Evolutionary conservation across 441 rosid species (phyloP), one percentile per base, ranked within the genome.

Genomic region (Breynia disticha): DNA sequence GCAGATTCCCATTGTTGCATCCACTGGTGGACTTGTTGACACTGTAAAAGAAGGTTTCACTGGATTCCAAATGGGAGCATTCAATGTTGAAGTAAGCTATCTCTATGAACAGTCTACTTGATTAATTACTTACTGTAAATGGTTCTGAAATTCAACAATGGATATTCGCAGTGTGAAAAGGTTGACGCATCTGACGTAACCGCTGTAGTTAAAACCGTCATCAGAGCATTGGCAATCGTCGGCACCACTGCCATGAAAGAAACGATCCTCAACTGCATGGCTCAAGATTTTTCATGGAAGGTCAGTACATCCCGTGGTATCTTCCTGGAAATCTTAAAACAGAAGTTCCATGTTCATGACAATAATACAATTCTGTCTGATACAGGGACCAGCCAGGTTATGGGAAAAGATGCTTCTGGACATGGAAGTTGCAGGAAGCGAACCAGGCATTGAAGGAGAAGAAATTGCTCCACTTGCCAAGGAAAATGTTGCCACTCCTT

Each of bases 1-100:
- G 47, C 66, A 84, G 88, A 80, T 87, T n/a, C 96, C 95, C 5
- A 76, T 87, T 4, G 93, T 85, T 54, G 79, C 96, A 59, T 91
- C 96, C 15, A 91, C 98, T 19, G 98, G 98, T 48, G 98, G 98
- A 16, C 96, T 91, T 15, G 88, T 87, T 46, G 87, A 91, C 76
- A 87, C 96, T 22, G 84, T 91, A 47, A 74, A 80, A 62, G 95
- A 87, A 80, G 96, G 94, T 14, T 74, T 56, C 67, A 83, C 98
- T 11, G 98, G 98, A 60, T 79, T 91, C 80, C 96, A 91, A 24
- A 85, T 87, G 81, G 95, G 90, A 59, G 59, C 70, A 54, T 85
- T 91, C 75, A 68, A 38, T 55, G 81, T 87, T 54, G 80, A 87
- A 17, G 98, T 85, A 59, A 76, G 72, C 62, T 16, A 55, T 16